Evolutionary conservation across 306 rosid species (phyloP).

Genomic region (Castanea mollissima): DNA sequence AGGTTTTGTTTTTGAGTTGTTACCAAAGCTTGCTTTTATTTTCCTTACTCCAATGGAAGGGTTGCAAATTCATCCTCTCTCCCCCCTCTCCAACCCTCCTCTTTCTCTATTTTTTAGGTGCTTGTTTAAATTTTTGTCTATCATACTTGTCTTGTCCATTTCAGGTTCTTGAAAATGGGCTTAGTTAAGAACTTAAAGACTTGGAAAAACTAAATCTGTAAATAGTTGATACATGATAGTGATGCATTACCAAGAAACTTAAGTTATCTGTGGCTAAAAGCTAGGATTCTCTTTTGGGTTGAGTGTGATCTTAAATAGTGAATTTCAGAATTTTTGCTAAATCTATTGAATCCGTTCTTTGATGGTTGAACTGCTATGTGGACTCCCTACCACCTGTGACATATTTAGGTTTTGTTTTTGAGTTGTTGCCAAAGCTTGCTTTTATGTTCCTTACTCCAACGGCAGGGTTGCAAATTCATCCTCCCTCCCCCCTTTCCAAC

Average conservation of each 20-base stretch:
- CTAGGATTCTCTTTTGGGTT: not conserved
- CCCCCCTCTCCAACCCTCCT: not conserved
- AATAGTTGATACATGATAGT: not conserved
- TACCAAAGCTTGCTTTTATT: not conserved
- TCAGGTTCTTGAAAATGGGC: constrained; percentile 62
- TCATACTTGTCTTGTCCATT: not conserved
- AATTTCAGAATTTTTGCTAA: not conserved
- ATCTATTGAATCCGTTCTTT: not conserved
- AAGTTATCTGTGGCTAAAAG: not conserved
- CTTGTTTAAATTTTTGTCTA: not conserved
- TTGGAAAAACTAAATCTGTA: not conserved
- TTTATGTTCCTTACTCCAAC: not conserved
- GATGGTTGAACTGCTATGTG: not conserved
- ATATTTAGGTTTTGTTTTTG: not conserved
- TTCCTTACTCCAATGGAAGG: not conserved
- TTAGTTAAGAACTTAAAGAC: not conserved
- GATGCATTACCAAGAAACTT: not conserved
- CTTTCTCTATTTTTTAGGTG: not conserved
- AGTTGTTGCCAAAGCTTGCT: not conserved
- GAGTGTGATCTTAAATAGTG: not conserved
- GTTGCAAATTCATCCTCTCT: not conserved
- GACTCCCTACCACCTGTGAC: not conserved
- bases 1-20: not conserved
- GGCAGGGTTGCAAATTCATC: not conserved
- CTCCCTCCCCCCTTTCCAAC: not conserved